Evolutionary conservation across 305 asterid genomes (phyloP).

Genomic region (Ruellia speciosa): DNA sequence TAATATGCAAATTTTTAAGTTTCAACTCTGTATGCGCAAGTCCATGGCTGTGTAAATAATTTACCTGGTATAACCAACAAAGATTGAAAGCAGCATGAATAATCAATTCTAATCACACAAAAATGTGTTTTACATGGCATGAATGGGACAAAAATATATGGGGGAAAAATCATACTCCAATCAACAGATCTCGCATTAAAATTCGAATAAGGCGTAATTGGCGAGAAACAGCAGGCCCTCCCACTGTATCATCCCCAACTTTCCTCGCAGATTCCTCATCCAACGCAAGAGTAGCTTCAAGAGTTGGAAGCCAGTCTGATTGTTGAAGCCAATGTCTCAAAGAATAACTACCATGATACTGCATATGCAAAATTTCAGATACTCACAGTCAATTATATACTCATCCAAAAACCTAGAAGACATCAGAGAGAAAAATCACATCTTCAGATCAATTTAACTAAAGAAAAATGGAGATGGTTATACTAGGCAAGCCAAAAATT

Average conservation of each 20-base stretch:
- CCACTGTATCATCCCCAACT: constrained; percentile 88
- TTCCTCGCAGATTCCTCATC: constrained; percentile 81
- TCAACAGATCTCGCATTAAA: constrained; percentile 86
- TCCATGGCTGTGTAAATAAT: constrained; percentile 93
- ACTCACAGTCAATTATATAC: neutral
- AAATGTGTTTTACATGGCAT: constrained; percentile 7
- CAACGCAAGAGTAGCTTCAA: constrained; percentile 87
- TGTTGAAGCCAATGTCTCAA: constrained; percentile 94
- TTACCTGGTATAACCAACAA: constrained; percentile 50
- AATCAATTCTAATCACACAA: constrained; percentile 5
- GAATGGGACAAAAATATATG: constrained; percentile 14
- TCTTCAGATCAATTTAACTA: neutral
- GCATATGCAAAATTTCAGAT: constrained; percentile 17
- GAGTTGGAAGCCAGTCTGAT: constrained; percentile 91
- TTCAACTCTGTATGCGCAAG: constrained; percentile 93
- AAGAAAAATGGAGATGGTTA: neutral
- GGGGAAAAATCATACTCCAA: constrained; percentile 54
- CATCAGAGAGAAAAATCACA: too few species aligned
- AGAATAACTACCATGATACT: constrained; percentile 89
- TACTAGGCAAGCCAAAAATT: neutral
- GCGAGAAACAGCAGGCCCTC: constrained; percentile 87
- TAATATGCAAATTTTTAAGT: constrained; percentile 81
- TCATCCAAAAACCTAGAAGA: neutral
- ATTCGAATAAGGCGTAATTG: constrained; percentile 72
- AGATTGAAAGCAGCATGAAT: constrained; percentile 8